Evolutionary conservation across 2,329 filamentous ascomycete species (phyloP).

Genomic region (Aspergillaceae sp.): DNA sequence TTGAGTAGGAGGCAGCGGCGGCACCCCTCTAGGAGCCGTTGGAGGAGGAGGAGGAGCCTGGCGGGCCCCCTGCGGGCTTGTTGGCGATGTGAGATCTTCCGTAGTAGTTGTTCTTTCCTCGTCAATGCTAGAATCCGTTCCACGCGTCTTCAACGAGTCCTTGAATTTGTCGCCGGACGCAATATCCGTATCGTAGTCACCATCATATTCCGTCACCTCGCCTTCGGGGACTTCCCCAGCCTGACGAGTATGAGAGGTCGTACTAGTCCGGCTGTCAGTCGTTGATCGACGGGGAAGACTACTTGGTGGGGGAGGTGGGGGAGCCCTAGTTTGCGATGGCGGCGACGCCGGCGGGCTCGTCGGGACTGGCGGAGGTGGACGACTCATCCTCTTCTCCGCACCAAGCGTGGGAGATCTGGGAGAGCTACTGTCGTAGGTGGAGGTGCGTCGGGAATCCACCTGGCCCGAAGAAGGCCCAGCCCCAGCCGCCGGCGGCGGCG

Average conservation of each 20-base stretch:
- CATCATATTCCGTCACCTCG: constrained; percentile 88
- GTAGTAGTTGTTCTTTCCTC: constrained; percentile 33
- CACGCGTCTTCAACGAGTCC: constrained; percentile 78
- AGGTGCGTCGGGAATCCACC: constrained; percentile 30
- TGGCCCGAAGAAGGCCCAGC: constrained; percentile 37
- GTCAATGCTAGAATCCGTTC: constrained; percentile 67
- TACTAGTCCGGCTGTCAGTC: constrained; percentile 41
- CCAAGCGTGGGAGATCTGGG: constrained; percentile 21
- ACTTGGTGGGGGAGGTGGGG: constrained; percentile 54
- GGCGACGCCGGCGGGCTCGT: constrained; percentile 30
- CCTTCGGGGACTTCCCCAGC: constrained; percentile 58
- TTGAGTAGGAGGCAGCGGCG: constrained; percentile 58
- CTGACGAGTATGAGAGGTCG: constrained; percentile 36
- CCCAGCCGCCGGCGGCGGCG: constrained; percentile 40
- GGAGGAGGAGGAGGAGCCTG: constrained; percentile 48
- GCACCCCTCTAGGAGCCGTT: constrained; percentile 50
- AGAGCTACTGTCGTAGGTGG: constrained; percentile 38
- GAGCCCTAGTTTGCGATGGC: constrained; percentile 51
- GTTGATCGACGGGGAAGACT: constrained; percentile 51
- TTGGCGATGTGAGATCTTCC: constrained; percentile 33
- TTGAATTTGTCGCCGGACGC: constrained; percentile 89
- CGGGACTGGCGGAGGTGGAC: constrained; percentile 35
- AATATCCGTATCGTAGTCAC: constrained; percentile 96
- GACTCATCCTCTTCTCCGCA: constrained; percentile 36
- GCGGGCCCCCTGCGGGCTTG: constrained; percentile 31